phyloP scores from a whole-genome alignment of 192 early-diverging fungal genomes.

The Powellomyces hirtus region DNA sequence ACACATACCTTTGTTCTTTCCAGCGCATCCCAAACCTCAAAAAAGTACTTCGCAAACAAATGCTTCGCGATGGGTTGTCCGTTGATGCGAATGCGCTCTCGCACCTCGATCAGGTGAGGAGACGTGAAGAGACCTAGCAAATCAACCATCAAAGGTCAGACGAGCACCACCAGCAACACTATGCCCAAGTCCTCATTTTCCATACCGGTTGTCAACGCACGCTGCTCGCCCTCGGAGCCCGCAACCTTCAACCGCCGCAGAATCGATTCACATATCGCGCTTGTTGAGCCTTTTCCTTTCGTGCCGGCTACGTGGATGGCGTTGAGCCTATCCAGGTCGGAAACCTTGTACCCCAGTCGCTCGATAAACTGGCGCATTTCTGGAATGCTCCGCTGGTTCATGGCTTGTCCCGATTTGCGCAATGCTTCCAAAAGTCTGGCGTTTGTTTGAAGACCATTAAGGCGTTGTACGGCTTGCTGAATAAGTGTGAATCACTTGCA shows the following conservation, averaged over 20 bases:
- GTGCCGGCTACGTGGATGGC: constrained; percentile 85
- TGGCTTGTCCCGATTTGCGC: constrained; percentile 60
- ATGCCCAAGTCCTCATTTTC: not conserved
- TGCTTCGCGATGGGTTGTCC: constrained; percentile 73
- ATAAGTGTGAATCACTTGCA: too few relatives aligned
- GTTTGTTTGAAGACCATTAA: constrained; percentile 89
- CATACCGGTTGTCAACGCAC: not conserved
- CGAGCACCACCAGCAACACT: not conserved
- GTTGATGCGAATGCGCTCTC: constrained; percentile 93
- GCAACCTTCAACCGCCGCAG: constrained; percentile 43
- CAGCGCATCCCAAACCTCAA: constrained; percentile 78
- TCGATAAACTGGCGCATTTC: constrained; percentile 66
- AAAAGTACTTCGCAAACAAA: constrained; percentile 83
- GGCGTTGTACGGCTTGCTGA: constrained; percentile 72
- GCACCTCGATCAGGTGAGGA: constrained; percentile 87
- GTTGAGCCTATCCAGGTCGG: constrained; percentile 70
- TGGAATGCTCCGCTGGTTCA: constrained; percentile 60
- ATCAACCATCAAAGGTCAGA: constrained; percentile 2
- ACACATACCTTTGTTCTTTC: constrained; percentile 29
- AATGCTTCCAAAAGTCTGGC: constrained; percentile 65
- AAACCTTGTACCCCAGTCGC: constrained; percentile 71
- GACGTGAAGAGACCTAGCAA: constrained; percentile 81
- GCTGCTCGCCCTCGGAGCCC: not conserved
- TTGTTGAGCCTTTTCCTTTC: constrained; percentile 86
- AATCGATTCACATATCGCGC: constrained; percentile 79